Percentiles rank a stretch among this genome's conserved stretches.
These are phyloP conservation scores for Suhomyces prunicola DNA, from an alignment of 805 yeast species.

Conservation along the genomic window DNA sequence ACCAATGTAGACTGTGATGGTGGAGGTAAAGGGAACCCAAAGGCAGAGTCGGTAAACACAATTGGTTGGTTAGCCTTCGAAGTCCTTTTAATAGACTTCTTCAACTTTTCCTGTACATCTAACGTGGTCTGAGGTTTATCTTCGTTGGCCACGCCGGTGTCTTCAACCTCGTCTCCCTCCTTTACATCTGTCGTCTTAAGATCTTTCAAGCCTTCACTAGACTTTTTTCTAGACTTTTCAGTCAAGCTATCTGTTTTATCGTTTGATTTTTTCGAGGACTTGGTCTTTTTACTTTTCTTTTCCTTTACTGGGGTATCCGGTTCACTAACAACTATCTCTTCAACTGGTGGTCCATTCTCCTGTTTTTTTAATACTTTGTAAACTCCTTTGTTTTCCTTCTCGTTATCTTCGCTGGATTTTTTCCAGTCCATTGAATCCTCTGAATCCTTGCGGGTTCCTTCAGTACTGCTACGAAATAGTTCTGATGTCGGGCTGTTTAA, in stretches of 20 bases:
- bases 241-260: not conserved
- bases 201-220: constrained; percentile 9
- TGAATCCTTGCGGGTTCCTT: not conserved
- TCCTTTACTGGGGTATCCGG: constrained; percentile 5
- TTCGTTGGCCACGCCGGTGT: constrained; percentile 5
- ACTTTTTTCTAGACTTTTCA: constrained; percentile 5
- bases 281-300: constrained; percentile 8
- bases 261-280: constrained; percentile 3
- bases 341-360: not conserved
- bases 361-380: not conserved
- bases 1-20: constrained; percentile 71
- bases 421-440: not conserved
- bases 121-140: constrained; percentile 31
- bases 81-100: constrained; percentile 38
- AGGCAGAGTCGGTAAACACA: constrained; percentile 68
- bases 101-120: constrained; percentile 43
- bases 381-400: not conserved
- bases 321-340: constrained; percentile 1
- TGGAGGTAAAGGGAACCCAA: constrained; percentile 85
- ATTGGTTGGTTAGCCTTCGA: constrained; percentile 46
- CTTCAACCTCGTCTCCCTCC: constrained; percentile 4
- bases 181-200: constrained; percentile 2
- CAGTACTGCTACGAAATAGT: not conserved
- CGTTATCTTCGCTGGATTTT: not conserved
- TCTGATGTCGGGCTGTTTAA: constrained; percentile 2